Evolutionary conservation across 2,329 filamentous ascomycete genomes (phyloP), one percentile per base, ranked within the genome.

Genomic region (Microsporum audouinii): DNA sequence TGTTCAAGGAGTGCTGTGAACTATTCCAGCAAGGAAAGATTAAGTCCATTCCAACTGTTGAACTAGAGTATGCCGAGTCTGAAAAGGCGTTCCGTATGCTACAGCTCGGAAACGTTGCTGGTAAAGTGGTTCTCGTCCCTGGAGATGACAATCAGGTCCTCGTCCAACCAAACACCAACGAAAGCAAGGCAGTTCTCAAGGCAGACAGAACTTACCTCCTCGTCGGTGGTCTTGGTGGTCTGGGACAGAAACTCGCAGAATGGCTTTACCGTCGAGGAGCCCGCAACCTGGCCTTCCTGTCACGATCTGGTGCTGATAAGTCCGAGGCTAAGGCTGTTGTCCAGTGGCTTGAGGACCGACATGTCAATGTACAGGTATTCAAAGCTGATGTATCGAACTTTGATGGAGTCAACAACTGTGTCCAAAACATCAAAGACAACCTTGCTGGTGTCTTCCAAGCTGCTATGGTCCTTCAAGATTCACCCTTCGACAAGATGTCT

Each of bases 401-500:
- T 29, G 56, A 59, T 29, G 43, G 56, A 29, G 57, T 56, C n/a
- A 53, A 59, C 23, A 10, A 49, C 14, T 62, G 60, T 34, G 31
- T 62, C 27, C 36, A 59, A 27, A 38, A 5, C 34, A 47, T 61
- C n/a, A 47, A 58, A 33, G 29, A 23, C 7, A 14, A 39, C 51
- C 51, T 62, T 36, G 41, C 56, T 3, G 69, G 69, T 4, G 66
- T 66, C 41, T 66, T 70, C 33, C 66, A 69, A 45, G 61, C 63
- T 0, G 36, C 68, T 1, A 65, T 67, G 63, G 64, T 66, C 2
- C 57, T 69, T 36, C 23, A 65, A 62, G 65, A 67, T 51, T 31
- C 31, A 2, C 38, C 71, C 1, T 75, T 73, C 53, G 66, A 71
- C 36, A 71, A 58, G 63, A 70, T 71, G 68, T 67, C 68, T 0